Conservation (phyloP, 805 yeast genomes). For the Ascoidea asiatica region DNA sequence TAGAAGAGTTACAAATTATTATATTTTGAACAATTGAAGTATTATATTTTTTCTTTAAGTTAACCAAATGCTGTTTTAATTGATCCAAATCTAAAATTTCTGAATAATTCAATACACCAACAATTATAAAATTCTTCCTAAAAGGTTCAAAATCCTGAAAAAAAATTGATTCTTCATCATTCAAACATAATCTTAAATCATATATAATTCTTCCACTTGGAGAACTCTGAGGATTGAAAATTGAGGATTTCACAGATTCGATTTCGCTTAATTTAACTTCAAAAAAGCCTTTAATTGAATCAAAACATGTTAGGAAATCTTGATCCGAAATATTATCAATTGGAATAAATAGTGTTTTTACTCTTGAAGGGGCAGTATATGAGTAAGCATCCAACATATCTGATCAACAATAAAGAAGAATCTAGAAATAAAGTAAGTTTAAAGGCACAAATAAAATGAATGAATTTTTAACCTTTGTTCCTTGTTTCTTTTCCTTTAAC, state of each 20-base stretch:
- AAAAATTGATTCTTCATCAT: slow-evolving; percentile 46
- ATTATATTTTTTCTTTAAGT: slow-evolving; percentile 34
- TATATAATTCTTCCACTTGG: slow-evolving; percentile 67
- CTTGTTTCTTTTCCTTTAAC: neutral
- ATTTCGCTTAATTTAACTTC: slow-evolving; percentile 70
- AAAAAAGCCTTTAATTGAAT: slow-evolving; percentile 21
- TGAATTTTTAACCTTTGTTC: neutral
- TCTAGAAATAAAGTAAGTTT: no score
- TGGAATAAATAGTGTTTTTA: slow-evolving; percentile 59
- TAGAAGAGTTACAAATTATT: slow-evolving; percentile 40
- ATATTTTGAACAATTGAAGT: slow-evolving; percentile 39
- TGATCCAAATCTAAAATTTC: slow-evolving; percentile 14
- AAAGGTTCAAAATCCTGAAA: slow-evolving; percentile 85
- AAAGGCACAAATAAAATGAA: no score
- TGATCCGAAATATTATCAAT: slow-evolving; percentile 31
- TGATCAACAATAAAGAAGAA: no score
- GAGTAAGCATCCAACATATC: slow-evolving; percentile 25
- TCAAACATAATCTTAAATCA: slow-evolving; percentile 31
- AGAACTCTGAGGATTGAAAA: slow-evolving; percentile 74
- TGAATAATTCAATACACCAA: slow-evolving; percentile 28
- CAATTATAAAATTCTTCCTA: slow-evolving; percentile 57
- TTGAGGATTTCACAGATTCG: slow-evolving; percentile 38
- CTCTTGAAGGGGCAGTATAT: slow-evolving; percentile 52
- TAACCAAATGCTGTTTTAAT: slow-evolving; percentile 17
- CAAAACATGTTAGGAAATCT: slow-evolving; percentile 19